A percentile compares a stretch with the other conserved stretches of the same genome.
Evolutionary conservation across 2,329 filamentous ascomycete genomes (phyloP).

Genomic region (Fusarium brachygibbosum): DNA sequence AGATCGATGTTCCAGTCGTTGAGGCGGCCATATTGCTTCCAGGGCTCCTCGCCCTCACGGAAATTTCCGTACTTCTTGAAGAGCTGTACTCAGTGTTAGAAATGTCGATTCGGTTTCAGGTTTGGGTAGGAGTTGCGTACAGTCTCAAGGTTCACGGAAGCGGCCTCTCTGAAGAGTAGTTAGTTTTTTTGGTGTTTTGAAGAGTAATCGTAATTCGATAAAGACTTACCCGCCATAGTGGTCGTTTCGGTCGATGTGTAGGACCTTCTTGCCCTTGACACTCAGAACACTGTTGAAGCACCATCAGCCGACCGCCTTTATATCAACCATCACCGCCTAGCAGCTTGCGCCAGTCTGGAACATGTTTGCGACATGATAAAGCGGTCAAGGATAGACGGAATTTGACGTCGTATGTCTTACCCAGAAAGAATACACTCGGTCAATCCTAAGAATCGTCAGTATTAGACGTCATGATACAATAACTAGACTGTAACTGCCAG

Average conservation of each 20-base stretch:
- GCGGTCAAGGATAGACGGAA: background rate
- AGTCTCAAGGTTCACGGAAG: slow-evolving; percentile 95
- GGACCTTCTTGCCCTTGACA: slow-evolving; percentile 98
- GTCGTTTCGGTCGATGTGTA: slow-evolving; percentile 98
- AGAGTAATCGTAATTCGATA: background rate
- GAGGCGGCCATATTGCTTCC: slow-evolving; percentile 95
- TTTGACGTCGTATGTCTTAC: slow-evolving; percentile 64
- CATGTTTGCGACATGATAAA: slow-evolving; percentile 12
- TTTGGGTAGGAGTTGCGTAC: slow-evolving; percentile 63
- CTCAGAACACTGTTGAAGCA: slow-evolving; percentile 77
- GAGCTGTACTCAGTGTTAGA: slow-evolving; percentile 68
- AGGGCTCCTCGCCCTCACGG: slow-evolving; percentile 83
- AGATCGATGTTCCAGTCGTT: slow-evolving; percentile 99
- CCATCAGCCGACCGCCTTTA: slow-evolving; percentile 45
- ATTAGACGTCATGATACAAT: slow-evolving; percentile 15
- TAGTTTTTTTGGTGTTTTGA: slow-evolving; percentile 27
- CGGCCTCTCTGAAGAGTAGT: slow-evolving; percentile 76
- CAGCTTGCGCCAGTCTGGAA: slow-evolving; percentile 20
- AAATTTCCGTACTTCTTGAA: slow-evolving; percentile 97
- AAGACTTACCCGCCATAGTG: slow-evolving; percentile 92
- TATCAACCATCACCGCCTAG: slow-evolving; percentile 36
- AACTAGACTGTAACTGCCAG: slow-evolving; percentile 1
- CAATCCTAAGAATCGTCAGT: slow-evolving; percentile 73
- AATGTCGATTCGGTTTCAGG: slow-evolving; percentile 35
- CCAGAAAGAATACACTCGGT: slow-evolving; percentile 99